Conservation (phyloP, 192 early-diverging fungal species). For the Coemansia sp. region DNA sequence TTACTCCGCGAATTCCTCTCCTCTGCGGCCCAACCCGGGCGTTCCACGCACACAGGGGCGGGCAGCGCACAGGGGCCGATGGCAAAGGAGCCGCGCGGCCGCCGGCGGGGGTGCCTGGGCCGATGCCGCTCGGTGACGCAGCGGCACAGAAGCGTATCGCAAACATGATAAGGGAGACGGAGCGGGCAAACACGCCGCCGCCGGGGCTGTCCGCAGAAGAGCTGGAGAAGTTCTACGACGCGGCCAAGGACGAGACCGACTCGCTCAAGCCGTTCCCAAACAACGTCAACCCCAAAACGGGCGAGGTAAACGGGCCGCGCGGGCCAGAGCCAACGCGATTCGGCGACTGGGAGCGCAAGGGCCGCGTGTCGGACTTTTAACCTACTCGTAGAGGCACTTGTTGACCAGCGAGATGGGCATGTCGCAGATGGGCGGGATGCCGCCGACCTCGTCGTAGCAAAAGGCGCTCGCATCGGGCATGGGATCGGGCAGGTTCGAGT, state of each 20-base stretch:
- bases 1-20: no score
- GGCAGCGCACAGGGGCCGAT: no score
- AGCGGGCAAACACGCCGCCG: constrained; percentile 35
- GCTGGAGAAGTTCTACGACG: constrained; percentile 43
- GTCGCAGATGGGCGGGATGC: constrained; percentile 41
- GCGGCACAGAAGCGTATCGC: constrained; percentile 57
- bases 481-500: constrained; percentile 12
- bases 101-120: no score
- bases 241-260: constrained; percentile 39
- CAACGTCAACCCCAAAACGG: constrained; percentile 62
- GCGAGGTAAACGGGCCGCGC: constrained; percentile 67
- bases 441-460: constrained; percentile 31
- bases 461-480: constrained; percentile 15
- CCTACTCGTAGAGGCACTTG: constrained; percentile 59
- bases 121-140: constrained; percentile 60
- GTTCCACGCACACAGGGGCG: no score
- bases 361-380: constrained; percentile 66
- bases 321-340: constrained; percentile 76
- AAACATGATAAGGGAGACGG: constrained; percentile 48
- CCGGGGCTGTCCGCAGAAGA: constrained; percentile 32
- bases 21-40: no score
- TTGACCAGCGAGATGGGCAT: constrained; percentile 63
- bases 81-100: no score
- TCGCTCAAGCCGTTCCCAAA: constrained; percentile 53
- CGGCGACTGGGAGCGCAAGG: constrained; percentile 79